Evolutionary conservation across 1,139 yeast genomes (phyloP), one percentile per base, ranked within the genome.

Genomic region (Yamadazyma membranifaciens): DNA sequence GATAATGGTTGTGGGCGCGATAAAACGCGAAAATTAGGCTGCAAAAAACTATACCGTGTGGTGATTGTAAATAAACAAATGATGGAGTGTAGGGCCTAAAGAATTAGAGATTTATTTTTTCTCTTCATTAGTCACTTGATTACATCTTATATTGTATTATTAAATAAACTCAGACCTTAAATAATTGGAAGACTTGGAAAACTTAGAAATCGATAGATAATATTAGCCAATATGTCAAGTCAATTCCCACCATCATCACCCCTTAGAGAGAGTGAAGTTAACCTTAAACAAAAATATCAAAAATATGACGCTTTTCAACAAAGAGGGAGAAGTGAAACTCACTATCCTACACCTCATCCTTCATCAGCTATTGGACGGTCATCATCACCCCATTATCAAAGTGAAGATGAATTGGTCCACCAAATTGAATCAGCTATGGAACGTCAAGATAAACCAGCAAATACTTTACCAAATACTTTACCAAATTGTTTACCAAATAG

Each of bases 161-260:
- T 27, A n/a, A 12, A 10, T 27, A 22, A 7, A 26, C 24, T 20
- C 7, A 20, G 5, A 20, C n/a, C n/a, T n/a, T n/a, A n/a, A n/a
- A n/a, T n/a, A n/a, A n/a, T n/a, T n/a, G n/a, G n/a, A n/a, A n/a
- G n/a, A n/a, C n/a, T n/a, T n/a, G 16, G 11, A 32, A 22, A 7
- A 26, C 24, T 20, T 20, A 20, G 5, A 20, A 7, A 20, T 20
- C 5, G 24, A 20, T n/a, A n/a, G n/a, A n/a, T n/a, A n/a, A n/a
- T n/a, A n/a, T n/a, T n/a, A n/a, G n/a, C n/a, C n/a, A n/a, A n/a
- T 9, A 44, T 44, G 44, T 57, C 59, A 3, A 33, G 44, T 37
- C 80, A 73, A 54, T 80, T 79, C 57, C 85, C 84, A 10, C 87
- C 87, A 15, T 80, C 86, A 22, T 81, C 86, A 25, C 86, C 87